Percentiles rank a stretch among this genome's conserved stretches.
Conservation (phyloP, 2,329 filamentous ascomycete genomes). For the Neofusicoccum sp. region DNA sequence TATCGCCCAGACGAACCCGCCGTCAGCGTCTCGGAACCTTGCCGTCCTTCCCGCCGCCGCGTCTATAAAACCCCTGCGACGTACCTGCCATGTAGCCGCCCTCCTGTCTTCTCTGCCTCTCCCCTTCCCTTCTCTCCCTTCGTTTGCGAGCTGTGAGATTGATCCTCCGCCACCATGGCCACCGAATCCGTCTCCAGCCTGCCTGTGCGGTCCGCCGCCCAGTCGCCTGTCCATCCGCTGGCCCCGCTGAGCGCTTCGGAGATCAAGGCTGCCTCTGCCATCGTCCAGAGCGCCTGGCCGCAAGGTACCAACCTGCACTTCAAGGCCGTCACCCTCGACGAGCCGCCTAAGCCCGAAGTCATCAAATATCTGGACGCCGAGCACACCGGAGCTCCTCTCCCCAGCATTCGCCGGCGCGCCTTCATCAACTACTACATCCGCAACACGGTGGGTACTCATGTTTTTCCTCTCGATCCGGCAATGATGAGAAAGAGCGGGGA, state of each 20-base stretch:
- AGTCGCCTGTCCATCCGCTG: slow-evolving; percentile 51
- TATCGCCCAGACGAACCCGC: slow-evolving; percentile 9
- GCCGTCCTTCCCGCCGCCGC: not conserved
- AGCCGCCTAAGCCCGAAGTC: slow-evolving; percentile 60
- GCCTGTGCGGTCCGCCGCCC: not conserved
- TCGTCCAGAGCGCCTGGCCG: slow-evolving; percentile 57
- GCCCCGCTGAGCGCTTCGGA: slow-evolving; percentile 59
- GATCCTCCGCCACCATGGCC: slow-evolving; percentile 6
- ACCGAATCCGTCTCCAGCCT: slow-evolving; percentile 10
- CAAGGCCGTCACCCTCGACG: slow-evolving; percentile 67
- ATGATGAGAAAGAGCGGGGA: not conserved
- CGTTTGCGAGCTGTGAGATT: not conserved
- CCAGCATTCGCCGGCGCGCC: slow-evolving; percentile 53
- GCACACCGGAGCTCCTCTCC: slow-evolving; percentile 51
- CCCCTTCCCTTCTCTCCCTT: not conserved
- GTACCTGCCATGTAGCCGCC: not conserved
- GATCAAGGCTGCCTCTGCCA: slow-evolving; percentile 50
- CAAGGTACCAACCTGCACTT: slow-evolving; percentile 56
- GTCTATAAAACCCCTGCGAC: not conserved
- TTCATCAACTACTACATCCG: slow-evolving; percentile 59
- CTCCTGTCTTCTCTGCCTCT: not conserved
- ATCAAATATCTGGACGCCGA: slow-evolving; percentile 64
- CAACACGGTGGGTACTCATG: slow-evolving; percentile 54
- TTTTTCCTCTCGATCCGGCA: not conserved
- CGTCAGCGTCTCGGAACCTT: not conserved